Base-by-base conservation (phyloP, 1,284 basidiomycete genomes). In the Phaffia rhodozyma region DNA sequence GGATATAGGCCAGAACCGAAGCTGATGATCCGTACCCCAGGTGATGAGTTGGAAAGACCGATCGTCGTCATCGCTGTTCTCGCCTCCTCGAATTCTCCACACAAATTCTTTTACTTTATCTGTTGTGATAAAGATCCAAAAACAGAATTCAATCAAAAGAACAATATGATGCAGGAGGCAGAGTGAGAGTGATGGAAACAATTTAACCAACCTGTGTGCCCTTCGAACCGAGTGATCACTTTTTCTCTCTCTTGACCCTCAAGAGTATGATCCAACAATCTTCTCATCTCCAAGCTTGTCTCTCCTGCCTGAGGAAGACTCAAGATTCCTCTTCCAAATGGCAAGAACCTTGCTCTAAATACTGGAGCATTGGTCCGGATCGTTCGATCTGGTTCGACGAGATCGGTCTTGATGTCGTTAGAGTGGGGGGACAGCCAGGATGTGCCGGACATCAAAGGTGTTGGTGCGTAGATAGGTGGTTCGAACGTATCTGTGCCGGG, bases 71-170 rank as follows among this genome's bases (percentile, higher is more conserved):
- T 69, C 66, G 49, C 69, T 62, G 72, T 80, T 76, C 16, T 75
- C 69, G 0, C 78, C 78, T 54, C 82, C 82, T 58, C 78, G 72
- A 0, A 82, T 84, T 65, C 96, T 79, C 92, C 96, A 97, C 1
- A 99, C 92, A 71, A 96, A 99, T 76, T 99, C 94, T 71, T 97
- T 97, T 48, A 97, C 94, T 5, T 92, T 89, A 70, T 96, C 92
- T 0, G 38, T 43, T 43, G 38, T 43, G 38, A 43, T 34, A 9
- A 43, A 16, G 2, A 43, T 11, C 7, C 5, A 2, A 16, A 43
- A 43, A 43, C 5, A 43, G 13, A n/a, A n/a, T 11, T 16, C 38
- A 16, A 2, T 43, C 9, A 5, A 4, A 34, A 34, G 32, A 43
- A 43, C 6, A 43, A 11, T 43, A 43, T 43, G 13, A 11, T 7